A percentile compares a stretch with the other conserved stretches of the same genome.
Evolutionary conservation across 208 protist species (phyloP).

Genomic region (Borovskyia barvae): DNA sequence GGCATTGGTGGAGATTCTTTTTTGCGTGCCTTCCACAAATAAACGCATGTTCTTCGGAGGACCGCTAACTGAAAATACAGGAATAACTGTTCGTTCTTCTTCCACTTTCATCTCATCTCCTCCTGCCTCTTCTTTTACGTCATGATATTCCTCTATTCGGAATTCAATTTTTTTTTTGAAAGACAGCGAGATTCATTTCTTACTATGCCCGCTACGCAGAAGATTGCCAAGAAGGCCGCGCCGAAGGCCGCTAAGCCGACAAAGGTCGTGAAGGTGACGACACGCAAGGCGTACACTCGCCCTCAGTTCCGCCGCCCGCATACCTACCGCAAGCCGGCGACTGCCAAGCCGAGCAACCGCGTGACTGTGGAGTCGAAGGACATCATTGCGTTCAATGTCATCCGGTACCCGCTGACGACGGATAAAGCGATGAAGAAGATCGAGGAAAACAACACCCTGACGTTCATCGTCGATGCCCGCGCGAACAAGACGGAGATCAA

Average conservation of each 20-base stretch:
- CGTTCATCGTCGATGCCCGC: constrained; percentile 98
- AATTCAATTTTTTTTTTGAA: background rate
- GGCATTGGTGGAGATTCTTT: too few relatives aligned
- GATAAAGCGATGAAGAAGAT: constrained; percentile 99
- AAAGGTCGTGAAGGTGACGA: constrained; percentile 87
- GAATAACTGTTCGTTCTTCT: background rate
- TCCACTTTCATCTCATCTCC: background rate
- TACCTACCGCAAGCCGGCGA: constrained; percentile 90
- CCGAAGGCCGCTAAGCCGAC: constrained; percentile 49
- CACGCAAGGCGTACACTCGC: constrained; percentile 95
- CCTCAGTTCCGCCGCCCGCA: constrained; percentile 96
- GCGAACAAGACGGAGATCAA: constrained; percentile 99
- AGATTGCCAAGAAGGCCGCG: constrained; percentile 49
- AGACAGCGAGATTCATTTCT: constrained; percentile 1
- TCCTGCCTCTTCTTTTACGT: background rate
- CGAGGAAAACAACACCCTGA: constrained; percentile 99
- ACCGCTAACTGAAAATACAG: background rate
- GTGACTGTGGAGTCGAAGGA: constrained; percentile 83
- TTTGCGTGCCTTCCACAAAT: background rate
- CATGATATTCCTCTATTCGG: background rate
- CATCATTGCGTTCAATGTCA: constrained; percentile 87
- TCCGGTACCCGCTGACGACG: constrained; percentile 98
- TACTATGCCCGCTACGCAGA: constrained; percentile 55
- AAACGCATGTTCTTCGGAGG: background rate
- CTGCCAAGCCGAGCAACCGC: constrained; percentile 91